These are phyloP conservation scores for Hibiscus mutabilis DNA, from an alignment of 345 rosid species.

Conservation along the genomic window DNA sequence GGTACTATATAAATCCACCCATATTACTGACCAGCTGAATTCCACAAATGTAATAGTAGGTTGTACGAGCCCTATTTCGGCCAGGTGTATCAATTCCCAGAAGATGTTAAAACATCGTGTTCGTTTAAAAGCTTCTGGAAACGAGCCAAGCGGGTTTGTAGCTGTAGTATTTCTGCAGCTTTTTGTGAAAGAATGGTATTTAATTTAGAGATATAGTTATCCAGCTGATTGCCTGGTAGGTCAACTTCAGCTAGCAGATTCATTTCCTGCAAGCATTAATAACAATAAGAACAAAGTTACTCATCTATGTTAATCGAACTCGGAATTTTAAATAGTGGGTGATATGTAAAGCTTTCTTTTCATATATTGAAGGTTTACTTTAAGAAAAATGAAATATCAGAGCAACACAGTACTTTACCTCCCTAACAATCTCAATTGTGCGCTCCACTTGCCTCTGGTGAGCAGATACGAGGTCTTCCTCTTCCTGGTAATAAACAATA, in stretches of 20 bases:
- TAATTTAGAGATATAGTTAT: conserved; percentile 43
- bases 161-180: conserved; percentile 48
- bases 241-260: neutral
- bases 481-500: conserved; percentile 31
- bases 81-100: conserved; percentile 12
- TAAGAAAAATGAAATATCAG: neutral
- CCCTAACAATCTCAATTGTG: conserved; percentile 45
- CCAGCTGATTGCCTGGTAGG: conserved; percentile 15
- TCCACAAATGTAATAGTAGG: neutral
- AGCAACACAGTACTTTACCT: conserved; percentile 25
- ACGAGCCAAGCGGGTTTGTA: conserved; percentile 42
- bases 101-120: conserved; percentile 39
- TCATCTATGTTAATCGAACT: neutral
- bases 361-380: neutral
- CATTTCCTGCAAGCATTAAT: neutral
- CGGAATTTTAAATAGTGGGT: too few relatives aligned
- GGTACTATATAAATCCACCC: neutral
- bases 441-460: conserved; percentile 53
- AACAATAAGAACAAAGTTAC: neutral
- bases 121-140: conserved; percentile 47
- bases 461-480: conserved; percentile 51
- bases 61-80: neutral
- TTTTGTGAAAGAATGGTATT: conserved; percentile 49
- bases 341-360: too few relatives aligned
- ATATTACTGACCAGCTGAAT: neutral